Percentiles rank a stretch among this genome's conserved stretches.
Conservation (phyloP, 371 early-diverging fungal genomes). For the Rhizomucor miehei region DNA sequence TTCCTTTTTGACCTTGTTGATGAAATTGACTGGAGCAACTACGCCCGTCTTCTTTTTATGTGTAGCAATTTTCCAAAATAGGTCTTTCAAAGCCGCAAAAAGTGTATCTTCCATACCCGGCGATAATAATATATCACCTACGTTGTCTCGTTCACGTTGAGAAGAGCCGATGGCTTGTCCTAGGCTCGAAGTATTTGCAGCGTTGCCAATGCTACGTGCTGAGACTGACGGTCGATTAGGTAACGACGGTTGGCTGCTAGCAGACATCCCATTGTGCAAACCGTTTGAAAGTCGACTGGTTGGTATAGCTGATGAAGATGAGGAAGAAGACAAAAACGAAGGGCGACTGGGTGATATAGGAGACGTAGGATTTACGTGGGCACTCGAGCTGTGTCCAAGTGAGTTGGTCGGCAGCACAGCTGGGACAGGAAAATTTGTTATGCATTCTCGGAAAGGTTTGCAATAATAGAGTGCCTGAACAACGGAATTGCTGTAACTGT, state of each 20-base stretch:
- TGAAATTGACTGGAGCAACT: conserved; percentile 85
- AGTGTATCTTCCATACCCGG: conserved; percentile 77
- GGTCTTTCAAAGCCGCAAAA: conserved; percentile 81
- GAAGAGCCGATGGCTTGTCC: conserved; percentile 5
- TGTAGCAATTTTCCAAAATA: conserved; percentile 81
- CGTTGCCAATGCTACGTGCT: conserved; percentile 3
- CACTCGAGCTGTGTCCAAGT: conserved; percentile 8
- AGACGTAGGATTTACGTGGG: conserved; percentile 17
- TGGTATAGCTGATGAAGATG: conserved; percentile 14
- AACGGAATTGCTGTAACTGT: conserved; percentile 93
- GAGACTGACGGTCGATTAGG: conserved; percentile 11
- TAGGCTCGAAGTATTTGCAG: conserved; percentile 1
- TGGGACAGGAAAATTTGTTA: conserved; percentile 66
- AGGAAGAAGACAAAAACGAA: conserved; percentile 24
- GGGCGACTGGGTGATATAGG: conserved; percentile 8
- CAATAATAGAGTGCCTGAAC: conserved; percentile 95
- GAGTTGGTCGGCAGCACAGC: conserved; percentile 11
- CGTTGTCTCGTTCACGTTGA: conserved; percentile 34
- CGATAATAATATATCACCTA: conserved; percentile 37
- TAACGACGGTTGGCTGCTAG: conserved; percentile 15
- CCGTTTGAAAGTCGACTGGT: conserved; percentile 7
- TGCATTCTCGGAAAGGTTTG: conserved; percentile 92
- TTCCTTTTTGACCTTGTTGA: conserved; percentile 83
- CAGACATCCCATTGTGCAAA: conserved; percentile 10
- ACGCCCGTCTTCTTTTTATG: conserved; percentile 85